Percentiles rank a stretch among this genome's conserved stretches.
These are phyloP conservation scores for Niveomyces coronatus DNA, from an alignment of 2,329 filamentous ascomycete species.

Conservation along the genomic window DNA sequence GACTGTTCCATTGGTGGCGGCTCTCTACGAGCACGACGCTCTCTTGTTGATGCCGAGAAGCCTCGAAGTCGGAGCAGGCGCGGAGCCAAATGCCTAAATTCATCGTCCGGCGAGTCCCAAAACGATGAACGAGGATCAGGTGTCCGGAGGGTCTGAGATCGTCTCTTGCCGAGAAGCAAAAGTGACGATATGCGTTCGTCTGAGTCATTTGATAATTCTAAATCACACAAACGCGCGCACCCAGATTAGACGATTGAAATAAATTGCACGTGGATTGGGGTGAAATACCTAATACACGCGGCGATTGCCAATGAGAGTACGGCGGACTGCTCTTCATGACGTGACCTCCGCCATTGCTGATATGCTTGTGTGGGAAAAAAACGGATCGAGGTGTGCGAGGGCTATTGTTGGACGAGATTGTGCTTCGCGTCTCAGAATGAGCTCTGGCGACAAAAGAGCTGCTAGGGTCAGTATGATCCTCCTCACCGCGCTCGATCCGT, in stretches of 20 bases:
- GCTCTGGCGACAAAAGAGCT: conserved; percentile 19
- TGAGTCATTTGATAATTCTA: conserved; percentile 2
- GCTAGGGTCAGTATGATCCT: conserved; percentile 25
- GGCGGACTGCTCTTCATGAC: background rate
- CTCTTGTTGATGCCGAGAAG: conserved; percentile 16
- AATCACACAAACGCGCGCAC: background rate
- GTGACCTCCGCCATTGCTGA: background rate
- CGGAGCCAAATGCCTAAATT: conserved; percentile 10
- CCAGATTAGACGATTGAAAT: background rate
- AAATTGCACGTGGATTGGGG: no score
- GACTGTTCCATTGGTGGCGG: conserved; percentile 11
- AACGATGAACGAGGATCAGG: conserved; percentile 4
- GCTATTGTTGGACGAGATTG: conserved; percentile 16
- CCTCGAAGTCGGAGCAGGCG: conserved; percentile 15
- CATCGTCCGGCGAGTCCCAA: conserved; percentile 6
- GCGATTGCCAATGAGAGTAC: conserved; percentile 6
- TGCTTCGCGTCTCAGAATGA: conserved; percentile 22
- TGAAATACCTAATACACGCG: conserved; percentile 3
- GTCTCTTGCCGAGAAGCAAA: conserved; percentile 1
- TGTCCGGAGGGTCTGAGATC: conserved; percentile 1
- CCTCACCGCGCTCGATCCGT: conserved; percentile 24
- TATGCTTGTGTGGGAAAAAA: conserved; percentile 8
- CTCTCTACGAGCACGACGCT: conserved; percentile 9
- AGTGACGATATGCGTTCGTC: conserved; percentile 6
- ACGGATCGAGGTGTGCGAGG: conserved; percentile 19